Evolutionary conservation across 2,329 filamentous ascomycete species (phyloP), one percentile per base, ranked within the genome.

Genomic region (Polytolypa hystricis): DNA sequence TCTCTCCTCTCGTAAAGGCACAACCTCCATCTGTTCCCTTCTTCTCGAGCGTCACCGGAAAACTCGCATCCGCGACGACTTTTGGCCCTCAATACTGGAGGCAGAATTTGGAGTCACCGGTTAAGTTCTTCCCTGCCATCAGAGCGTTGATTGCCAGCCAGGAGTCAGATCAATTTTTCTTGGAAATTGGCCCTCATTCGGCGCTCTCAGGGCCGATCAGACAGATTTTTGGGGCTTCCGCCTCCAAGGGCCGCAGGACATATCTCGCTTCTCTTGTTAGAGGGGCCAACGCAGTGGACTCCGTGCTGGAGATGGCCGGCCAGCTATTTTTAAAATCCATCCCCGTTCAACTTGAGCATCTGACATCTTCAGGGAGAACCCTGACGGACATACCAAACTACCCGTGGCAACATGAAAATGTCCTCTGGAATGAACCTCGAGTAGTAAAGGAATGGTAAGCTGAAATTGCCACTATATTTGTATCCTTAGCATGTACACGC

Each of bases 381-480:
- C 15, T 56, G 30, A 45, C 38, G 2, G 50, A 55, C 21, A 38
- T 66, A 0, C 69, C 69, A 1, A 39, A 47, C 0, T 73, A 73
- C 38, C 57, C 62, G 0, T 73, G 69, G 65, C 64, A 71, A 29
- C 67, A 71, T 44, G 56, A 58, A 2, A 56, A 59, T 17, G 39
- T 45, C 1, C 56, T 65, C 42, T 69, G 63, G 53, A 70, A 40
- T 62, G 65, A 70, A 40, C 62, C 64, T 11, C 56, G 66, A 3
- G 45, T 67, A 4, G 52, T 55, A 1, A 42, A 52, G 2, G 64
- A 51, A 29, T 42, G 47, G 8, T 33, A 25, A 2, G 17, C 32
- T 14, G n/a, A 5, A 16, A 32, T 25, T 25, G 7, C 21, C 21
- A n/a, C 6, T 11, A 32, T 32, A 15, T 8, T 5, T 17, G 40